Conservation (phyloP, 2,329 filamentous ascomycete species). For the Paraphaeosphaeria sporulosa region DNA sequence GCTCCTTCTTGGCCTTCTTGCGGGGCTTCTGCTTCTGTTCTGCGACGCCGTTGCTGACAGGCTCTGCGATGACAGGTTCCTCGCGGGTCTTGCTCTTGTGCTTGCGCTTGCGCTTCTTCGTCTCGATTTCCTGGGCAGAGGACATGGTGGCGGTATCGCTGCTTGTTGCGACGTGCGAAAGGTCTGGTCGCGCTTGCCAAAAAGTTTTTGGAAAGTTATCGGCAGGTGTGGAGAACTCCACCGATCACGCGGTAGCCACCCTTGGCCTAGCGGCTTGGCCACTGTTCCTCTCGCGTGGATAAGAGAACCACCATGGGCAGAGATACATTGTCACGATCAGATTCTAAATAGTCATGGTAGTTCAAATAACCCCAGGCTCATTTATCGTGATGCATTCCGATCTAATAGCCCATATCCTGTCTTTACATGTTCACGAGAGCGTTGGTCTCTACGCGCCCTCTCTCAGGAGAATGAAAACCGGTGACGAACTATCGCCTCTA, state of each 20-base stretch:
- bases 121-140: conserved; percentile 48
- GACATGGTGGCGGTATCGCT: conserved; percentile 40
- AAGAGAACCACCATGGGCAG: too few relatives aligned
- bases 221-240: conserved; percentile 8
- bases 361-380: too few relatives aligned
- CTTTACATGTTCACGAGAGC: too few relatives aligned
- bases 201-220: conserved; percentile 33
- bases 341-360: too few relatives aligned
- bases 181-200: conserved; percentile 22
- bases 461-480: too few relatives aligned
- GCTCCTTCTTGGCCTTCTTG: conserved; percentile 52
- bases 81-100: conserved; percentile 49
- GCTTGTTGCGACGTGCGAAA: conserved; percentile 13
- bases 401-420: too few relatives aligned
- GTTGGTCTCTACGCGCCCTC: too few relatives aligned
- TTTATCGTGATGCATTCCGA: too few relatives aligned
- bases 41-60: conserved; percentile 45
- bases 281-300: too few relatives aligned
- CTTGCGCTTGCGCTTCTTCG: conserved; percentile 59
- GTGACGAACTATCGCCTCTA: too few relatives aligned
- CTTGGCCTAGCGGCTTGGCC: background rate
- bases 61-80: conserved; percentile 30
- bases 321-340: too few relatives aligned
- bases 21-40: conserved; percentile 42
- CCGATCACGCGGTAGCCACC: conserved; percentile 12